A percentile compares a stretch with the other conserved stretches of the same genome.
Evolutionary conservation across 2,329 filamentous ascomycete genomes (phyloP).

Genomic region (Fusarium udum): DNA sequence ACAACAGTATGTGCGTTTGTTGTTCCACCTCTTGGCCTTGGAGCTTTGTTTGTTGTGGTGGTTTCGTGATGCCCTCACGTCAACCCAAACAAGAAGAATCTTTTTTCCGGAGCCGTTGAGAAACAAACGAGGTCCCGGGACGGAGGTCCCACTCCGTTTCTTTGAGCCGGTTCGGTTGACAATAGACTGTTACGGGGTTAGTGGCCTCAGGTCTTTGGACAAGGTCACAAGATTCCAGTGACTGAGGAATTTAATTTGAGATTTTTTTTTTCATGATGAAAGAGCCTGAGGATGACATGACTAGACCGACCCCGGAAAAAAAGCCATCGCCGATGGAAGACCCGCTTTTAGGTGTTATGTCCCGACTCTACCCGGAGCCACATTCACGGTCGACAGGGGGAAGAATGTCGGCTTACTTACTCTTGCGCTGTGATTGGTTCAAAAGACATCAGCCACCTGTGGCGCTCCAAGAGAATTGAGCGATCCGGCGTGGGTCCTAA

Average conservation of each 20-base stretch:
- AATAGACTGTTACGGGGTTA: slow-evolving; percentile 13
- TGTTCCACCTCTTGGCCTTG: slow-evolving; percentile 8
- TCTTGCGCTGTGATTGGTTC: slow-evolving; percentile 50
- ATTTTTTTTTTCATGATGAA: not conserved
- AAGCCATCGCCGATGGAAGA: slow-evolving; percentile 2
- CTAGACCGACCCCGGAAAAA: slow-evolving; percentile 40
- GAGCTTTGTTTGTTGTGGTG: slow-evolving; percentile 20
- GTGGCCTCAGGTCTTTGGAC: slow-evolving; percentile 2
- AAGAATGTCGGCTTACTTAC: slow-evolving; percentile 24
- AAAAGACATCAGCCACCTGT: slow-evolving; percentile 29
- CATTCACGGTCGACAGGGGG: slow-evolving; percentile 16
- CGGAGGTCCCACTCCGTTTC: slow-evolving; percentile 32
- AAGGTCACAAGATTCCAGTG: not conserved
- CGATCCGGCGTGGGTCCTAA: slow-evolving; percentile 4
- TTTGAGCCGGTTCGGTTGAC: not conserved
- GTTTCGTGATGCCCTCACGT: slow-evolving; percentile 36
- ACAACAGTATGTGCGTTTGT: not conserved
- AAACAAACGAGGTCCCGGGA: slow-evolving; percentile 15
- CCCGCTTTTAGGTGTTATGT: slow-evolving; percentile 8
- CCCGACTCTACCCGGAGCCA: slow-evolving; percentile 51
- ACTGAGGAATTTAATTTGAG: slow-evolving; percentile 5
- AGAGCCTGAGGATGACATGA: slow-evolving; percentile 27
- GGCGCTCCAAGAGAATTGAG: slow-evolving; percentile 20
- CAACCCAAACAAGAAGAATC: slow-evolving; percentile 29
- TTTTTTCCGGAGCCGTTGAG: slow-evolving; percentile 38